Evolutionary conservation across 2,329 filamentous ascomycete species (phyloP).

Genomic region (Aspergillus ochraceus): DNA sequence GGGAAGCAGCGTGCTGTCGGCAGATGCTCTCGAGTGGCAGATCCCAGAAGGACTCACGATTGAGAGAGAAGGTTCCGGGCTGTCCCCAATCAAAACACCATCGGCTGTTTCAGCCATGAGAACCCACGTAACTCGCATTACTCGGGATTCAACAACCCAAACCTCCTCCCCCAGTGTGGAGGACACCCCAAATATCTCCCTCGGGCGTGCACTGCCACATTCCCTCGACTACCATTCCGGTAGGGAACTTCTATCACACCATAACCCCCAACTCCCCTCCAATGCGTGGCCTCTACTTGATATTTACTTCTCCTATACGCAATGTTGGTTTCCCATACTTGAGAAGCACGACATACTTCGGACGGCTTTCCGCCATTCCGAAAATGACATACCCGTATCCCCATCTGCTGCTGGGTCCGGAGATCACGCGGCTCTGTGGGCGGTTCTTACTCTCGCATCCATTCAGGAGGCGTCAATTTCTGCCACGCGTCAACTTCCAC

Average conservation of each 20-base stretch:
- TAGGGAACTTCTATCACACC: background rate
- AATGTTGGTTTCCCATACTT: slow-evolving; percentile 74
- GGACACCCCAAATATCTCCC: background rate
- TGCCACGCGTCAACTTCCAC: slow-evolving; percentile 20
- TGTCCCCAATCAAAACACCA: slow-evolving; percentile 29
- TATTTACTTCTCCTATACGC: slow-evolving; percentile 72
- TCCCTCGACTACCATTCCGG: background rate
- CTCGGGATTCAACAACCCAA: slow-evolving; percentile 29
- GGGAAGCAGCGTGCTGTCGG: slow-evolving; percentile 33
- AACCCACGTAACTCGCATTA: slow-evolving; percentile 13
- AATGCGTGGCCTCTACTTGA: slow-evolving; percentile 59
- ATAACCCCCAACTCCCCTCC: slow-evolving; percentile 53
- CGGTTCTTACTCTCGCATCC: slow-evolving; percentile 58
- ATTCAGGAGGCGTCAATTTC: slow-evolving; percentile 50
- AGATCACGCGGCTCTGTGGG: slow-evolving; percentile 61
- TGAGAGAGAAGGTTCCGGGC: slow-evolving; percentile 18
- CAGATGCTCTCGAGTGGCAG: slow-evolving; percentile 36
- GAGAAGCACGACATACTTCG: slow-evolving; percentile 65
- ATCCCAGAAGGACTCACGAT: slow-evolving; percentile 27
- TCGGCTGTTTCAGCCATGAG: slow-evolving; percentile 15
- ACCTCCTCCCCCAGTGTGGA: slow-evolving; percentile 1
- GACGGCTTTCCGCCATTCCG: slow-evolving; percentile 42
- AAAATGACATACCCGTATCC: slow-evolving; percentile 26
- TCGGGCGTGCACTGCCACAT: background rate
- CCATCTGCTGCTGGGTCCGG: slow-evolving; percentile 37